Evolutionary conservation across 208 protist genomes (phyloP), one percentile per base, ranked within the genome.

Genomic region (Leishmania major): DNA sequence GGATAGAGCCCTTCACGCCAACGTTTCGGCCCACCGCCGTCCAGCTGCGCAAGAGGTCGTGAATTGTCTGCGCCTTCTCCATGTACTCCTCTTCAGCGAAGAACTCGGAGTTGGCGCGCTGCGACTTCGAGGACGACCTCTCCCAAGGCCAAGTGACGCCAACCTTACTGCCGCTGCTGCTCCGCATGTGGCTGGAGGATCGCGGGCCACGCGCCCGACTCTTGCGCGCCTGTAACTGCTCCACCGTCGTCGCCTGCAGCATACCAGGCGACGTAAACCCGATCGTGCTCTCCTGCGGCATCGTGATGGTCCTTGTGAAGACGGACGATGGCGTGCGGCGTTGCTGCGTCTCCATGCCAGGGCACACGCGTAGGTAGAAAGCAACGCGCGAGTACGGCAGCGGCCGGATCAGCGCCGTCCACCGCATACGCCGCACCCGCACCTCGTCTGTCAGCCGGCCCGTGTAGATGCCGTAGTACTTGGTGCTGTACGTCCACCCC

Each of bases 401-500:
- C 60, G 88, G 82, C 78, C 84, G 84, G 47, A 95, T 64, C 66
- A 92, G 70, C 19, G 88, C 89, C 59, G 92, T 89, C 92, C 92
- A 97, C 35, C 90, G 91, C 85, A 91, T 89, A 4, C 94, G 88
- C n/a, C 94, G 91, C 64, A 94, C 79, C 35, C 88, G 87, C 79
- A 89, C 86, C 31, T 84, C 74, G 17, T 35, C 22, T 1, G 86
- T 89, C 72, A 89, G 67, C 25, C 72, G 86, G 49, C 77, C 80
- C 4, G 84, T 88, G 86, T 95, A 97, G 43, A 80, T 64, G 22
- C 92, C 90, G 88, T 95, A 91, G 85, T 96, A 96, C 72, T 89
- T 88, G 62, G 79, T 86, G 78, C 87, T 90, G 87, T 91, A 97
- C 47, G 87, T 90, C 94, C 94, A 97, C 6, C 94, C 94, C 67